Evolutionary conservation across 306 rosid species (phyloP), one percentile per base, ranked within the genome.

Genomic region (Ormosia semicastrata): DNA sequence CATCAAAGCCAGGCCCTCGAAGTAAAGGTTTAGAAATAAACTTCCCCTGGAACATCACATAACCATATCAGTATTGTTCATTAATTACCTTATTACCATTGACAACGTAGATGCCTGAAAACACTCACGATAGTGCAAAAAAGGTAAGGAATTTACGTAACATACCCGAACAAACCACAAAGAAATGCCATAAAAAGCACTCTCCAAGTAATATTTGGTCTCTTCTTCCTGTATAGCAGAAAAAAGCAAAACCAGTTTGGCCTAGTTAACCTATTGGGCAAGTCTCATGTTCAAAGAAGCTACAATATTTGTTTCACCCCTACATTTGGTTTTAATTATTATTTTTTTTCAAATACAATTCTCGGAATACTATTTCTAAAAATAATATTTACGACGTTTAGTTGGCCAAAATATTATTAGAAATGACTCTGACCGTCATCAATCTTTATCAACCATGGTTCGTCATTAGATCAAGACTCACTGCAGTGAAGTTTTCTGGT

Each of bases 141-240:
- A n/a, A n/a, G n/a, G n/a, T n/a, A n/a, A n/a, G n/a, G n/a, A n/a
- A n/a, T n/a, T n/a, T n/a, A n/a, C n/a, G n/a, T n/a, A n/a, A 5
- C 58, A 46, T 80, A 91, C 98, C 97, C 97, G 71, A 89, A 88
- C 43, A 91, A 76, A 6, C 92, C 97, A 80, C 89, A 83, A 3
- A 89, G 50, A 82, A 90, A 90, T 53, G 79, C 81, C 83, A 80
- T 75, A 36, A 57, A 66, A 39, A 93, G 87, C 30, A 89, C 72
- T 18, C 52, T 74, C 89, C 91, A 32, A 7, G 88, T 91, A 40
- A 86, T 62, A 70, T 85, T 93, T 54, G 92, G 90, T 32, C 97
- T 89, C 72, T 29, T 77, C n/a, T 88, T 86, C 76, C 98, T 79
- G 67, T 11, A 24, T 3, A 52, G 10, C 7, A 39, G 1, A 12